Base-by-base conservation (phyloP, 495 filamentous ascomycete species). In the Xylaria bambusicola region DNA sequence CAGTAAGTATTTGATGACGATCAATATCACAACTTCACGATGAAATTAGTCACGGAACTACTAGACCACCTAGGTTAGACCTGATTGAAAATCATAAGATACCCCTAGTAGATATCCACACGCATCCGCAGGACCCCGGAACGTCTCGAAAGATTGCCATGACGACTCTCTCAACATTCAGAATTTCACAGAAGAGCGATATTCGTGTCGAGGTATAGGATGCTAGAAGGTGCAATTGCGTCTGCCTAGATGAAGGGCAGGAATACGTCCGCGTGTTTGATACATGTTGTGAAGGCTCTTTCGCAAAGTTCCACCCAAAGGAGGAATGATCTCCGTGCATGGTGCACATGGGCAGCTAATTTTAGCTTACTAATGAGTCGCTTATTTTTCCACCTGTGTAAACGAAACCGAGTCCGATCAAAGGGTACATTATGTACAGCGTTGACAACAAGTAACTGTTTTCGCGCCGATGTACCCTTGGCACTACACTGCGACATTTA, bases 321-420 rank as follows among this genome's bases (percentile, higher is more conserved):
- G 40, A 26, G 27, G 33, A 21, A 15, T n/a, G 17, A n/a, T 35
- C 24, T 44, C 6, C 29, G 5, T 33, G 5, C 29, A 33, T 33
- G 10, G 29, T 10, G 5, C 10, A 5, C 29, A 33, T 33, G 10
- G 29, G 29, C 29, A 33, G 29, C 29, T 33, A 33, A 33, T 33
- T 33, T n/a, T 33, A 10, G 29, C 29, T 15, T 13, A 15, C 36
- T 10, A 6, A 6, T 42, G 20, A 53, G 38, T 53, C 10, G 50
- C 35, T n/a, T 10, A 7, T 23, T 54, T 27, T 20, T n/a, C n/a
- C n/a, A n/a, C n/a, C n/a, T n/a, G n/a, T n/a, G n/a, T n/a, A n/a
- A n/a, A n/a, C 52, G 52, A 54, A 54, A 54, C 52, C 52, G 52
- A 54, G 33, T n/a, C n/a, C n/a, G 29, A 33, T 10, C 29, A 10